Evolutionary conservation across 768 basidiomycete species (phyloP).

Genomic region (Podaxis sp.): DNA sequence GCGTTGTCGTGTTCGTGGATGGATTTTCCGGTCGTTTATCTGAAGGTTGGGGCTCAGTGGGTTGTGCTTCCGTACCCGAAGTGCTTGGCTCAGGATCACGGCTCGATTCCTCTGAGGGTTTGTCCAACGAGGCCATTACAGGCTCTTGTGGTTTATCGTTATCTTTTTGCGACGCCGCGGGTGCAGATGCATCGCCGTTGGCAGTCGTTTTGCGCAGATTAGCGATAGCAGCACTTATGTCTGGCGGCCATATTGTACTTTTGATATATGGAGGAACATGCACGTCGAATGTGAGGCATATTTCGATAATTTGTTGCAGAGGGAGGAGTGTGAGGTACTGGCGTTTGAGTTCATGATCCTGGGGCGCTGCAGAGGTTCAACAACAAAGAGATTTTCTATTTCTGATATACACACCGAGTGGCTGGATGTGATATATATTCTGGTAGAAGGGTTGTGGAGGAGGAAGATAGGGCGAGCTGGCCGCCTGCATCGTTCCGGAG

Average conservation of each 20-base stretch:
- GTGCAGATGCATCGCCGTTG: slow-evolving; percentile 14
- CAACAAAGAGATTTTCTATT: slow-evolving; percentile 15
- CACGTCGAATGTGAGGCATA: slow-evolving; percentile 68
- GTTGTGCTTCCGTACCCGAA: slow-evolving; percentile 15
- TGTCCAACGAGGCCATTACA: slow-evolving; percentile 5
- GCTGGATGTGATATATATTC: slow-evolving; percentile 29
- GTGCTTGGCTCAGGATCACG: background rate
- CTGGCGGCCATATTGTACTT: slow-evolving; percentile 67
- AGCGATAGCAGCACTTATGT: slow-evolving; percentile 62
- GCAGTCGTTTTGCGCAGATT: slow-evolving; percentile 36
- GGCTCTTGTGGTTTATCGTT: slow-evolving; percentile 10
- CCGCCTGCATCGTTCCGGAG: slow-evolving; percentile 58
- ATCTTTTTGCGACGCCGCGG: slow-evolving; percentile 3
- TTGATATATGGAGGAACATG: slow-evolving; percentile 64
- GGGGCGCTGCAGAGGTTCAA: slow-evolving; percentile 20
- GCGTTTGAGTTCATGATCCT: slow-evolving; percentile 63
- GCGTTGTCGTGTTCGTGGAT: slow-evolving; percentile 12
- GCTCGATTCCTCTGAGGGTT: background rate
- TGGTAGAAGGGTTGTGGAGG: slow-evolving; percentile 32
- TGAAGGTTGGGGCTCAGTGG: slow-evolving; percentile 19
- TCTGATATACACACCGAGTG: slow-evolving; percentile 21
- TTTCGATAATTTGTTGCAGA: slow-evolving; percentile 71
- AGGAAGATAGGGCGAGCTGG: slow-evolving; percentile 33
- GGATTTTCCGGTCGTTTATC: slow-evolving; percentile 14
- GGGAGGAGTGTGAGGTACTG: slow-evolving; percentile 67